Conservation (phyloP, 1,139 yeast species). For the Nakaseomyces kungkrabaensis region DNA sequence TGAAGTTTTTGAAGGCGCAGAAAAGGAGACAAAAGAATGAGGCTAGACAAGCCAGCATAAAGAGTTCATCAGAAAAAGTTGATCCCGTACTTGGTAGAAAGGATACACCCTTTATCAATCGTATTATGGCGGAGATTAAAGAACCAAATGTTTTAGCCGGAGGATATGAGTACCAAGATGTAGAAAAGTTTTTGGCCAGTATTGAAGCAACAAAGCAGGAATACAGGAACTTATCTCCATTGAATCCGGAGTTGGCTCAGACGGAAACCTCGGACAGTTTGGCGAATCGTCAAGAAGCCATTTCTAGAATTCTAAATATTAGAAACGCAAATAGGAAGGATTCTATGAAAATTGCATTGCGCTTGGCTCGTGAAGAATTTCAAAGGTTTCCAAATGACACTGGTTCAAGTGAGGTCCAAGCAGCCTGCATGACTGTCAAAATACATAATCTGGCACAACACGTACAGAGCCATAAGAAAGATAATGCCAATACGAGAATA, state of each 20-base stretch:
- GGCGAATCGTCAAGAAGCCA: constrained; percentile 55
- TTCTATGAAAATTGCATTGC: constrained; percentile 47
- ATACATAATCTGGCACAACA: constrained; percentile 75
- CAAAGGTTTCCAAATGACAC: constrained; percentile 82
- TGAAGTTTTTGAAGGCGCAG: constrained; percentile 28
- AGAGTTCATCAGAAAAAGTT: constrained; percentile 30
- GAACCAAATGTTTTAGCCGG: constrained; percentile 53
- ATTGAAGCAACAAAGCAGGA: constrained; percentile 55
- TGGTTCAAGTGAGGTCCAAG: constrained; percentile 92
- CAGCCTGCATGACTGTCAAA: constrained; percentile 76
- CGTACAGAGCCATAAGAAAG: constrained; percentile 63
- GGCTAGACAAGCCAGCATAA: constrained; percentile 26
- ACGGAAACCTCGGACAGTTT: constrained; percentile 34
- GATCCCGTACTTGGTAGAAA: constrained; percentile 79
- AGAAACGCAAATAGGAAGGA: constrained; percentile 60
- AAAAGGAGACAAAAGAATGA: constrained; percentile 31
- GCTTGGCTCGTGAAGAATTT: constrained; percentile 67
- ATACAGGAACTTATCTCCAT: constrained; percentile 27
- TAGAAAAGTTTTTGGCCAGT: constrained; percentile 69
- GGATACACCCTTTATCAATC: constrained; percentile 55
- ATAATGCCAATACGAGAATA: constrained; percentile 54
- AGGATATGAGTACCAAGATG: constrained; percentile 52
- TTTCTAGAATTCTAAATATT: constrained; percentile 62
- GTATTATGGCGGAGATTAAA: constrained; percentile 55
- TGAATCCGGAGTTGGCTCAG: constrained; percentile 21